Base-by-base conservation (phyloP, 139 green algal species). In the Mychonastes homosphaera region DNA sequence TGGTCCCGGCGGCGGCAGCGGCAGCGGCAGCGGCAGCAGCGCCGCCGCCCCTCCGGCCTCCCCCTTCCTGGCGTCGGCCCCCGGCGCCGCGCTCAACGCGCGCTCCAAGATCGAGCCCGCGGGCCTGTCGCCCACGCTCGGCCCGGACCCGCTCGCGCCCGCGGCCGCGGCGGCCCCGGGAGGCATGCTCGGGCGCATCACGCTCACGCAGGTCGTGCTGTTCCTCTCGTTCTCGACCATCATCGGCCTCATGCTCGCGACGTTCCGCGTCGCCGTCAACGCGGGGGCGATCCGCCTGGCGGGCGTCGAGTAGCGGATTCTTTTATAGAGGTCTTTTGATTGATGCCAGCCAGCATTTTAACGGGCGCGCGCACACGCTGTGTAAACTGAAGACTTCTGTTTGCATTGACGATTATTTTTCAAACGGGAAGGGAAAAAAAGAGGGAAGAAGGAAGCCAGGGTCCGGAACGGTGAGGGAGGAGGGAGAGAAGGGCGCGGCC, bases 191-290 rank as follows among this genome's bases (percentile, higher is more conserved):
- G 64, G 73, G 48, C 69, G 55, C 50, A 87, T 92, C 47, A 87
- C 79, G 1, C 24, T 87, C 1, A 83, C 68, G 5, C 84, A 91
- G 73, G 67, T 89, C 51, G 76, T 87, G 60, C 74, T 89, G 33
- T 76, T 79, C 49, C 50, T 72, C 34, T 81, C 60, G 58, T 92
- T 92, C 64, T 72, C 79, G 12, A 60, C 67, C 23, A 84, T 89
- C 64, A 90, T 92, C 52, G 51, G 59, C 34, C 56, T 84, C n/a
- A 92, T 90, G 83, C 41, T 92, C 16, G 81, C 58, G 16, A 91
- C 83, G 5, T 85, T 84, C 58, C 75, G 58, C 27, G 67, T 92
- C 21, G 83, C 86, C 1, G 28, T 85, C 3, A 76, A 75, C 35
- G 70, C 73, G 7, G 85, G 85, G 0, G 85, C 70, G 23, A 73